phyloP scores from a whole-genome alignment of 306 rosid genomes.

The Malus orientalis region DNA sequence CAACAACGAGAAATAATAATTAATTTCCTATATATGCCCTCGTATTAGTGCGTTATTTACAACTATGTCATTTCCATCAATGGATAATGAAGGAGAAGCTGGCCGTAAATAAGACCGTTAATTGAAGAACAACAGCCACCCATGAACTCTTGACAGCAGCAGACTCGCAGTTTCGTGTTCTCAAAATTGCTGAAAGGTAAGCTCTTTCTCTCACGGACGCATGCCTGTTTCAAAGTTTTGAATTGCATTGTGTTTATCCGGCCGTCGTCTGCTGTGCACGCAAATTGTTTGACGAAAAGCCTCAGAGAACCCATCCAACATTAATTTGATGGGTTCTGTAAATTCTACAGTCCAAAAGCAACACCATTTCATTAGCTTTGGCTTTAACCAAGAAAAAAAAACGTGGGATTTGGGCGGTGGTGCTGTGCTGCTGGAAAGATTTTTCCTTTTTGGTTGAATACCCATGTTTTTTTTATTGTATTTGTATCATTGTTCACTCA shows the following conservation, averaged over 20 bases:
- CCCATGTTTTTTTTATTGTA: background rate
- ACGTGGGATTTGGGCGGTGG: background rate
- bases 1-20: too few species aligned
- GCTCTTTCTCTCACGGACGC: background rate
- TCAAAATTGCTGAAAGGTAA: background rate
- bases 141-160: background rate
- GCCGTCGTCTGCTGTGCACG: background rate
- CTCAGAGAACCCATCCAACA: background rate
- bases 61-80: background rate
- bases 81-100: background rate
- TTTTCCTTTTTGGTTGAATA: background rate
- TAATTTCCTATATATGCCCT: background rate
- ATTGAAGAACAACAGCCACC: too few species aligned
- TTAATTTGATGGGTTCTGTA: background rate
- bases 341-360: background rate
- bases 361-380: background rate
- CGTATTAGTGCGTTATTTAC: background rate
- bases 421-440: background rate
- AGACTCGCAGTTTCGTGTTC: background rate
- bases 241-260: background rate
- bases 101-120: too few species aligned
- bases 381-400: background rate
- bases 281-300: constrained; percentile 8
- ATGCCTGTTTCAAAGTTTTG: background rate
- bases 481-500: background rate